These are phyloP conservation scores for Chernovozyma aurita DNA, from an alignment of 1,139 yeast species.

Conservation along the genomic window DNA sequence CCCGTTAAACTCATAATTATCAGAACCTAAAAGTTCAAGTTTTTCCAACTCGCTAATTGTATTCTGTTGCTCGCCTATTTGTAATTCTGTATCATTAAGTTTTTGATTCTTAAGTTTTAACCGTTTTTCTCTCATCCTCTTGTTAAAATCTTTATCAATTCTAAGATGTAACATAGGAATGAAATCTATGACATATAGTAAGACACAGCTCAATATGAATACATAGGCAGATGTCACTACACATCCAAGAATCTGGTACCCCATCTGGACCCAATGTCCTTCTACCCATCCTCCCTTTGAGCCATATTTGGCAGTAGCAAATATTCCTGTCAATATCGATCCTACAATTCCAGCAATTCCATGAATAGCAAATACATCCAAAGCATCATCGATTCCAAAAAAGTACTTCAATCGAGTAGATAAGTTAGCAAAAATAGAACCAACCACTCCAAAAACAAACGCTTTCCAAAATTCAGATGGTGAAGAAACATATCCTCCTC, in stretches of 20 bases:
- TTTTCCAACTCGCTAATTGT: slow-evolving; percentile 20
- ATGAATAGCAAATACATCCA: slow-evolving; percentile 45
- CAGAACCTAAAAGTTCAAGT: slow-evolving; percentile 47
- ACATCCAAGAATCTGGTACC: slow-evolving; percentile 45
- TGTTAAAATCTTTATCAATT: slow-evolving; percentile 38
- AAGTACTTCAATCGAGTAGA: slow-evolving; percentile 40
- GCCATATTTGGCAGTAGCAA: slow-evolving; percentile 30
- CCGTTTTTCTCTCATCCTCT: slow-evolving; percentile 19
- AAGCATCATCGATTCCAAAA: slow-evolving; percentile 39
- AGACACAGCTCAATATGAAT: slow-evolving; percentile 29
- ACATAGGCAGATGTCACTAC: slow-evolving; percentile 39
- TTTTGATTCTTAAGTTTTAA: neutral
- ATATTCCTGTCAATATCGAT: slow-evolving; percentile 39
- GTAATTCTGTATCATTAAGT: neutral
- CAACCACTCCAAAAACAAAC: slow-evolving; percentile 36
- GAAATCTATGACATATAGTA: slow-evolving; percentile 38
- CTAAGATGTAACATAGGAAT: slow-evolving; percentile 47
- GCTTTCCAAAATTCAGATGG: slow-evolving; percentile 40
- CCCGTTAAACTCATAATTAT: slow-evolving; percentile 48
- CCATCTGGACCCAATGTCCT: slow-evolving; percentile 45
- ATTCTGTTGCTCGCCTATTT: neutral
- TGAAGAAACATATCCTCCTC: slow-evolving; percentile 40
- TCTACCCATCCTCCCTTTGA: slow-evolving; percentile 46
- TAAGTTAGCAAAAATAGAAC: slow-evolving; percentile 34
- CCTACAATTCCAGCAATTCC: slow-evolving; percentile 44